These are phyloP conservation scores for Monosporascus sp. DNA, from an alignment of 2,329 filamentous ascomycete species.

Conservation along the genomic window DNA sequence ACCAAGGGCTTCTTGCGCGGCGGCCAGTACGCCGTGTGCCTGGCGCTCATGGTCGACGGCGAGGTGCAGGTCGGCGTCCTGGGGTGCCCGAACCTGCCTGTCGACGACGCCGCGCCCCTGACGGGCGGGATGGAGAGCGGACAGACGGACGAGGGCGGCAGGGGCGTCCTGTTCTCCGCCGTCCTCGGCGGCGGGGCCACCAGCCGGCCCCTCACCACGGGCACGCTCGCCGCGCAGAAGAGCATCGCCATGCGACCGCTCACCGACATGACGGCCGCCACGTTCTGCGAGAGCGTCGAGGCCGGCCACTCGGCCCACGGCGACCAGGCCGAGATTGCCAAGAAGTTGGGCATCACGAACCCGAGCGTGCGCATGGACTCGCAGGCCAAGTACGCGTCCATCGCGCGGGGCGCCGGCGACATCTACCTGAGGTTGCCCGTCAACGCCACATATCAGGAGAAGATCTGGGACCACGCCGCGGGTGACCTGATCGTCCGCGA, in stretches of 20 bases:
- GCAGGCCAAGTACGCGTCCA: conserved; percentile 95
- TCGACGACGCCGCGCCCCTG: conserved; percentile 71
- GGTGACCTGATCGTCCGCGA: conserved; percentile 92
- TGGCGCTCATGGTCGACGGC: conserved; percentile 87
- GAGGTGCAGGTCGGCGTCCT: conserved; percentile 92
- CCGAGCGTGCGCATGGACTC: conserved; percentile 95
- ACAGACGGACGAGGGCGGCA: conserved; percentile 63
- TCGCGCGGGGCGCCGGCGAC: conserved; percentile 89
- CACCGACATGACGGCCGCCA: conserved; percentile 68
- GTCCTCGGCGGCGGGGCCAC: conserved; percentile 73
- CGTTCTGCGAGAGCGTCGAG: conserved; percentile 96
- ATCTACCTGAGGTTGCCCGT: conserved; percentile 89
- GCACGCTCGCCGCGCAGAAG: conserved; percentile 47
- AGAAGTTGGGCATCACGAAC: conserved; percentile 78
- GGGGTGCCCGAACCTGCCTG: conserved; percentile 89
- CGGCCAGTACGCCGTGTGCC: conserved; percentile 93
- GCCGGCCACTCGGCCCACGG: conserved; percentile 85
- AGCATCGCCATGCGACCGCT: conserved; percentile 76
- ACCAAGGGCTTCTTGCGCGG: conserved; percentile 96
- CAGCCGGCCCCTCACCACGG: conserved; percentile 65
- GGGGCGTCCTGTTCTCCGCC: conserved; percentile 84
- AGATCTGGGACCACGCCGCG: conserved; percentile 99
- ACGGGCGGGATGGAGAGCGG: conserved; percentile 68
- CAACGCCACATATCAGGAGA: conserved; percentile 86
- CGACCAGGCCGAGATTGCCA: conserved; percentile 80